These are phyloP conservation scores for Mortierella sp. DNA, from an alignment of 371 early-diverging fungal species.

Conservation along the genomic window DNA sequence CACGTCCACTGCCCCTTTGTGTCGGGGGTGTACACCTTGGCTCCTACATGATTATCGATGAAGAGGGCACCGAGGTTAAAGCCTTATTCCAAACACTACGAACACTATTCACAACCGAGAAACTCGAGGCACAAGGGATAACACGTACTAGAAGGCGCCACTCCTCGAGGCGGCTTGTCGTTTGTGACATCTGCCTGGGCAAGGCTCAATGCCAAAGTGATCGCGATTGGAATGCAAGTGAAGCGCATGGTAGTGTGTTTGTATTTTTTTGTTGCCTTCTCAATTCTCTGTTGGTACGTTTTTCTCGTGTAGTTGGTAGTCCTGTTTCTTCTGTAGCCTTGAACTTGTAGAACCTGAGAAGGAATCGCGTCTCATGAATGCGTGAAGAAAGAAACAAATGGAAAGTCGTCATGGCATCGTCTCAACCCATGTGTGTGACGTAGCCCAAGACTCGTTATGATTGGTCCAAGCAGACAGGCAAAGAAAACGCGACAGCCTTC, in stretches of 20 bases:
- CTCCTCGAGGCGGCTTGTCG: slow-evolving; percentile 26
- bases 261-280: not conserved
- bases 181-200: slow-evolving; percentile 15
- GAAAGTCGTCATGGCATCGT: too few species aligned
- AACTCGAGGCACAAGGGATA: not conserved
- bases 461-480: too few species aligned
- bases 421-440: too few species aligned
- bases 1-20: slow-evolving; percentile 73
- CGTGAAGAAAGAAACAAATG: too few species aligned
- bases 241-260: slow-evolving; percentile 25
- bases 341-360: too few species aligned
- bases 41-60: slow-evolving; percentile 41
- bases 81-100: not conserved
- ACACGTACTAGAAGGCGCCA: slow-evolving; percentile 46
- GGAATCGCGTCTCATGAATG: too few species aligned
- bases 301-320: not conserved
- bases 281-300: not conserved
- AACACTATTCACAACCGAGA: not conserved
- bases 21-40: slow-evolving; percentile 57
- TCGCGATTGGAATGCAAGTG: slow-evolving; percentile 27
- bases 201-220: slow-evolving; percentile 27
- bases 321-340: not conserved
- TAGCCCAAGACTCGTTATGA: too few species aligned
- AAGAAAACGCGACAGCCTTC: too few species aligned
- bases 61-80: not conserved